Base-by-base conservation (phyloP, 495 filamentous ascomycete genomes). In the Hypoxylon lienhwacheense region DNA sequence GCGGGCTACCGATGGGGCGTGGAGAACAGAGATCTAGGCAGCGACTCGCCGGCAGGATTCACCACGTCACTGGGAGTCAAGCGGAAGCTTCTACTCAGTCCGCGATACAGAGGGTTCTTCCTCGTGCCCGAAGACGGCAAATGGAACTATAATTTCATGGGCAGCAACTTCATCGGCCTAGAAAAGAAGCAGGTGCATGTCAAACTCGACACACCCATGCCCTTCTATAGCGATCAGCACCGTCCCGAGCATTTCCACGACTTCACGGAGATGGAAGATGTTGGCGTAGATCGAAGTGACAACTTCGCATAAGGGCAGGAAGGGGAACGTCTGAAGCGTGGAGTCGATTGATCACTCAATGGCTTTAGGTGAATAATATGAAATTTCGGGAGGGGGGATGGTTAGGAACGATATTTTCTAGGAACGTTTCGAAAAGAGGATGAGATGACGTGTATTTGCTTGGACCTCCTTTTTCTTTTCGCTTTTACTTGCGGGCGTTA, bases 71-170 rank as follows among this genome's bases (percentile, higher is more conserved):
- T 96, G 86, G 93, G 91, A 47, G 86, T 95, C 73, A 97, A 97
- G 75, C 90, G 91, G 52, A 93, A 97, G 74, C 70, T 99, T 35
- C 75, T 97, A 35, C 79, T 99, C 48, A 91, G 86, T 61, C 91
- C 97, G 68, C 88, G 87, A 69, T 92, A 96, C 60, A 82, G 87
- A 61, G 95, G 95, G 19, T 96, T 89, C 73, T 97, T 97, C 82
- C 73, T 99, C 53, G 90, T 96, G 11, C 95, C 95, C 10, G 95
- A 97, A 54, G 85, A 85, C 22, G 85, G 85, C 35, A 78, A 88
- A 17, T 99, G 95, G 95, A 99, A 99, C 71, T 99, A 95, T 70
- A 93, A 87, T 68, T 97, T 97, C 76, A 91, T 97, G 85, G 93
- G 93, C 29, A 89, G 85, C 51, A 82, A 82, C 11, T 99, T 97